Evolutionary conservation across 2,329 filamentous ascomycete genomes (phyloP), one percentile per base, ranked within the genome.

Genomic region (Fusarium virguliforme): DNA sequence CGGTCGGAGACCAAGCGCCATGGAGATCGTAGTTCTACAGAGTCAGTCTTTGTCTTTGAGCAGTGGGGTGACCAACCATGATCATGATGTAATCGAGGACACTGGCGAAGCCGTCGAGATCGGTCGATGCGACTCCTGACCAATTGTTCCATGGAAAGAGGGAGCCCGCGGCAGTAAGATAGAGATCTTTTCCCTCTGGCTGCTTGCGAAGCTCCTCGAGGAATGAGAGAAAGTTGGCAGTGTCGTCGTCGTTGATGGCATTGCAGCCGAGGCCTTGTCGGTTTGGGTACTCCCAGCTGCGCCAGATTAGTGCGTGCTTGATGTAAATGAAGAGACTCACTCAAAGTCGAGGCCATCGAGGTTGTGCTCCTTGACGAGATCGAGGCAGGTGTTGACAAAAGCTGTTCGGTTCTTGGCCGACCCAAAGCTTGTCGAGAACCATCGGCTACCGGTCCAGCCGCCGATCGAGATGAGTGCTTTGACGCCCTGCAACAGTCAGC

Each of bases 221-320:
- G 35, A 74, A 74, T 4, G 64, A 34, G 18, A 74, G 68, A 3
- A 73, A 65, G 51, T 74, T 74, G 34, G 60, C 32, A 1, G 72
- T 74, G 6, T 74, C 72, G 15, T 73, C 18, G 1, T 62, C 28
- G 35, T 74, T 73, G 60, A 74, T 73, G 0, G 24, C 57, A 18
- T 74, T 74, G n/a, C 72, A 74, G 8, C 72, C 72, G 24, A 74
- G 72, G 28, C 72, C 72, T 15, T 73, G 72, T 0, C 67, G 56
- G 51, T 74, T 74, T 3, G 72, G 72, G 18, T 74, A 74, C 37
- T 74, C 72, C 72, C 72, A 74, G 24, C 70, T 72, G 34, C 12
- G 6, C 10, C 15, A 18, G 3, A 30, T 53, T 4, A 41, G 9
- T 15, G 37, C 1, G 4, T 12, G 8, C 7, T 13, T 41, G 9